These are phyloP conservation scores for Thoreauomyces humboldtii DNA, from an alignment of 192 early-diverging fungal genomes.

Conservation along the genomic window DNA sequence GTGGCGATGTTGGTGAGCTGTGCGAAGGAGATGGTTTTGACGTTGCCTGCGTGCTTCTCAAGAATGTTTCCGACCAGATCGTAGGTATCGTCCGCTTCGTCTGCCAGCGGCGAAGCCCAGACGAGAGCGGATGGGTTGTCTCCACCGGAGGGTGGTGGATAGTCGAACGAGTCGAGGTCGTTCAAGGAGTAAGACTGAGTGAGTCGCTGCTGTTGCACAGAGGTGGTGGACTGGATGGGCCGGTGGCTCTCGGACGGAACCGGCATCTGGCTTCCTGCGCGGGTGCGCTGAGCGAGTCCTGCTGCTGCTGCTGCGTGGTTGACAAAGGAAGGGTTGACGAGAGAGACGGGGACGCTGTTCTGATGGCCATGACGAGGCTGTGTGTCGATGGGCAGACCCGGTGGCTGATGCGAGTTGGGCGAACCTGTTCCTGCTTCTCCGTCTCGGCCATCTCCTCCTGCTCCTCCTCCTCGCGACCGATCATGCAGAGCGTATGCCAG, in stretches of 20 bases:
- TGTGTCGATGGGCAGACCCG: neutral
- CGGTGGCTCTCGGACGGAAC: neutral
- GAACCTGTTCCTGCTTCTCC: neutral
- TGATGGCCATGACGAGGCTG: neutral
- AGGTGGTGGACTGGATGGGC: neutral
- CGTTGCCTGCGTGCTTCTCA: neutral
- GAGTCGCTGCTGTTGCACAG: neutral
- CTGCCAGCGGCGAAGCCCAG: neutral
- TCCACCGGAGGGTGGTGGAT: neutral
- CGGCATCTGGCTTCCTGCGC: neutral
- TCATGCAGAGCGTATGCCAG: constrained; percentile 44
- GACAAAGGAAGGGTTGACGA: neutral
- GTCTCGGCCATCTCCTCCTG: constrained; percentile 1
- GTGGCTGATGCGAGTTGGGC: neutral
- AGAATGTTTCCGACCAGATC: neutral
- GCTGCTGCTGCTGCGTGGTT: neutral
- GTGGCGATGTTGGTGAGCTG: constrained; percentile 31
- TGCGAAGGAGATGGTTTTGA: constrained; percentile 30
- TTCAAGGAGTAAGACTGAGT: constrained; percentile 24
- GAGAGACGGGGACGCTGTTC: neutral
- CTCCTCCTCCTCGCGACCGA: neutral
- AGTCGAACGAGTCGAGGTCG: constrained; percentile 10
- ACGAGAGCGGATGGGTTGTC: neutral
- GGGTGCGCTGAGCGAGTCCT: neutral
- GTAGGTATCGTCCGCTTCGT: constrained; percentile 6